A percentile compares a stretch with the other conserved stretches of the same genome.
These are phyloP conservation scores for Plasmodium cynomolgi DNA, from an alignment of 169 alveolate species.

Conservation along the genomic window DNA sequence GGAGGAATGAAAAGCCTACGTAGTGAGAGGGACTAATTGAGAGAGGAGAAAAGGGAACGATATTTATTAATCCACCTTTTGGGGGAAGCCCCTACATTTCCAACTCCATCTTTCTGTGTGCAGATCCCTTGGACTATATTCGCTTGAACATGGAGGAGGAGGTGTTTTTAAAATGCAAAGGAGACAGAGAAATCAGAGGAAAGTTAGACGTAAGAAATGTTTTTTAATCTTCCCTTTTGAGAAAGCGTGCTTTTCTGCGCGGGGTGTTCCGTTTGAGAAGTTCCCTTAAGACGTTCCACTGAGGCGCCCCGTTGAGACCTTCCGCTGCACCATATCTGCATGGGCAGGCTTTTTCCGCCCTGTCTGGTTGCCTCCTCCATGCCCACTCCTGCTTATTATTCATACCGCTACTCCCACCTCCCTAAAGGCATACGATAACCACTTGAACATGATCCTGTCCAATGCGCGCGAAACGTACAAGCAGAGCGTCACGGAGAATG, in stretches of 20 bases:
- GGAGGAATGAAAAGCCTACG: not conserved
- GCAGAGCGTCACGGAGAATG: slow-evolving; percentile 28
- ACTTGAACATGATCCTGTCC: slow-evolving; percentile 92
- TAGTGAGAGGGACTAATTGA: not conserved
- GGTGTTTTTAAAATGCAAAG: slow-evolving; percentile 91
- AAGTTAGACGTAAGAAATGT: slow-evolving; percentile 84
- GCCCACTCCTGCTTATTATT: not conserved
- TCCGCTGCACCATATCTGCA: not conserved
- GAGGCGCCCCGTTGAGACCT: not conserved
- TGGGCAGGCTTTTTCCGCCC: not conserved
- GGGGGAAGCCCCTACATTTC: not conserved
- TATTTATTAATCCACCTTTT: not conserved
- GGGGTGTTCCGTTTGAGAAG: not conserved
- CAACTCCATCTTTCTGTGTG: not conserved
- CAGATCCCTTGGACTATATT: slow-evolving; percentile 93
- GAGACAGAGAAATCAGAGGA: slow-evolving; percentile 92
- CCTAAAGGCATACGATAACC: slow-evolving; percentile 92
- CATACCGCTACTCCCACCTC: not conserved
- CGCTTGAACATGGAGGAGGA: slow-evolving; percentile 91
- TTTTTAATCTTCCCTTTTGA: not conserved
- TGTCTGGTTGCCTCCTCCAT: not conserved
- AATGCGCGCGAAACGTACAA: slow-evolving; percentile 89
- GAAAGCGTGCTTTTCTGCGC: not conserved
- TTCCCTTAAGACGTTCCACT: not conserved
- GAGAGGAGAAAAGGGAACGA: not conserved